Percentiles rank a stretch among this genome's conserved stretches.
Evolutionary conservation across 495 filamentous ascomycete genomes (phyloP).

Genomic region (Wilcoxina mikolae): DNA sequence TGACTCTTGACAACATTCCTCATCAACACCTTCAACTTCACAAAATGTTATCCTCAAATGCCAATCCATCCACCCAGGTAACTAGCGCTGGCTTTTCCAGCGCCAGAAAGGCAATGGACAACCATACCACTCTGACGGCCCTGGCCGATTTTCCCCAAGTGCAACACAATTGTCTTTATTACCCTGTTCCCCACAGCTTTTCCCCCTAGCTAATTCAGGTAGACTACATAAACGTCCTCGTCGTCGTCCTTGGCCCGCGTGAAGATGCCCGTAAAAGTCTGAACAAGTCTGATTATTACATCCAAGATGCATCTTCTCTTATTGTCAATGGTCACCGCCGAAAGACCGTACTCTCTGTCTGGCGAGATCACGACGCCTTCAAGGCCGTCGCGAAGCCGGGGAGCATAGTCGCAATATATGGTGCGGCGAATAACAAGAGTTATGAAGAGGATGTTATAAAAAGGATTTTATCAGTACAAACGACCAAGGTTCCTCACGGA

Average conservation of each 20-base stretch:
- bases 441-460: neutral
- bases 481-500: neutral
- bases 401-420: neutral
- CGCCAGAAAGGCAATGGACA: neutral
- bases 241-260: neutral
- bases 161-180: neutral
- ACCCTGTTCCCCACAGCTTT: neutral
- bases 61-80: too few relatives aligned
- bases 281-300: constrained; percentile 1
- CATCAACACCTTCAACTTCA: too few relatives aligned
- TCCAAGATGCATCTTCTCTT: neutral
- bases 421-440: neutral
- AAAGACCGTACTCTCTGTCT: neutral
- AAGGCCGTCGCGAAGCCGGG: neutral
- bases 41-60: too few relatives aligned
- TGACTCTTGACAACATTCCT: too few relatives aligned
- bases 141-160: neutral
- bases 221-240: neutral
- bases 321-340: neutral
- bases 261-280: neutral
- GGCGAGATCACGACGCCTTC: neutral
- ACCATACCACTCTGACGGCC: neutral
- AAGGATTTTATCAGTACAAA: neutral
- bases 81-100: neutral
- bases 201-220: neutral